Evolutionary conservation across 306 rosid genomes (phyloP).

Genomic region (Ammopiptanthus mongolicus): DNA sequence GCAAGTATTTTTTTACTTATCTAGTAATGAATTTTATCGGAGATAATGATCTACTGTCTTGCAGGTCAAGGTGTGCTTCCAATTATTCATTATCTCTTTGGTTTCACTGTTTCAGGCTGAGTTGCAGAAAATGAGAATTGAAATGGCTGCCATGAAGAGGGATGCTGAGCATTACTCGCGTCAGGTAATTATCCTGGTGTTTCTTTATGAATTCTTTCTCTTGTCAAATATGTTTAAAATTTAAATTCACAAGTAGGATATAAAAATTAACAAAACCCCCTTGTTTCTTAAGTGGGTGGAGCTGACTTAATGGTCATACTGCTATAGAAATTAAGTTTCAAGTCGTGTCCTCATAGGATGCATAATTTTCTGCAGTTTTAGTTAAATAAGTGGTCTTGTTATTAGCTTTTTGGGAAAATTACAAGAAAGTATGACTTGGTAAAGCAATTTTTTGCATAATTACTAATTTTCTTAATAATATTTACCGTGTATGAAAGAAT

Average conservation of each 20-base stretch:
- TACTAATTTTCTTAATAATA: background rate
- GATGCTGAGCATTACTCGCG: slow-evolving; percentile 99
- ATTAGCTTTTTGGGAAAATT: background rate
- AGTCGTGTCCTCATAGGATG: background rate
- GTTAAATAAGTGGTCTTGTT: background rate
- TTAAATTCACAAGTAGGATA: background rate
- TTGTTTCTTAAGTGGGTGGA: background rate
- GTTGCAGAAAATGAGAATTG: slow-evolving; percentile 90
- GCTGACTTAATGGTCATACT: background rate
- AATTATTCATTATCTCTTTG: slow-evolving; percentile 18
- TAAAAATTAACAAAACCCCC: background rate
- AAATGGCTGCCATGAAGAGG: slow-evolving; percentile 99
- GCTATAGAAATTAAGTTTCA: background rate
- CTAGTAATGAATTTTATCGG: slow-evolving; percentile 8
- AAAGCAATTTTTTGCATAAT: too few species aligned
- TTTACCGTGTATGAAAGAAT: background rate
- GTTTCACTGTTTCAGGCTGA: slow-evolving; percentile 65
- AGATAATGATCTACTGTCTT: slow-evolving; percentile 1
- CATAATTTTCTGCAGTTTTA: slow-evolving; percentile 15
- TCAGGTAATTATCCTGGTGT: slow-evolving; percentile 55
- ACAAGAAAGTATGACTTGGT: background rate
- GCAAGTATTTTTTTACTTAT: slow-evolving; percentile 34
- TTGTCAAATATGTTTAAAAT: background rate
- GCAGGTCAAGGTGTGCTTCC: slow-evolving; percentile 14
- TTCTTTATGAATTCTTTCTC: background rate